Conservation (phyloP, 257 asterid species). For the Primulina eburnea region DNA sequence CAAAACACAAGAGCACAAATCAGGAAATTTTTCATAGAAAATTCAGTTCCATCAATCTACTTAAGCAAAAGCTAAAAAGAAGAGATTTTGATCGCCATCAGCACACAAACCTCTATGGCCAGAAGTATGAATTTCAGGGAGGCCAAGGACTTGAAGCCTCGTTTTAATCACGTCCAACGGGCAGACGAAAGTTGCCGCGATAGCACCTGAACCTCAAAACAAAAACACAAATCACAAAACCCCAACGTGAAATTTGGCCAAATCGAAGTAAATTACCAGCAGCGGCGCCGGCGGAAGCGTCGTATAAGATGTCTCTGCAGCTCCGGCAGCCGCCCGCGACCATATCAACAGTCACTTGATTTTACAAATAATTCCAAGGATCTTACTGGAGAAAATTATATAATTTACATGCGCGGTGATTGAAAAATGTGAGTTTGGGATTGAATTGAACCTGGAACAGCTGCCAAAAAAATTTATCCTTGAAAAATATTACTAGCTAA, state of each 20-base stretch:
- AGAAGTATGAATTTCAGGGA: constrained; percentile 54
- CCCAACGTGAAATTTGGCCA: neutral
- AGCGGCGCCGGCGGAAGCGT: constrained; percentile 92
- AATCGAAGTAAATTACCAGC: constrained; percentile 63
- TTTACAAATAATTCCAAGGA: neutral
- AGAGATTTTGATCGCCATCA: neutral
- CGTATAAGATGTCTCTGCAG: constrained; percentile 49
- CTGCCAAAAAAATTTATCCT: too few relatives aligned
- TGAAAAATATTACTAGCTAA: too few relatives aligned
- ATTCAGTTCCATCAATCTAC: neutral
- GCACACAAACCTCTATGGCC: constrained; percentile 54
- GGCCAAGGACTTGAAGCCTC: constrained; percentile 80
- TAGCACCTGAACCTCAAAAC: constrained; percentile 59
- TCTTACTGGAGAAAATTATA: neutral
- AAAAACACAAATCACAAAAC: constrained; percentile 4
- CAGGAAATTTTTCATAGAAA: neutral
- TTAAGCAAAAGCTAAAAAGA: neutral
- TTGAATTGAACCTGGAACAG: too few relatives aligned
- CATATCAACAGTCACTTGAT: constrained; percentile 3
- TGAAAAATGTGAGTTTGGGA: too few relatives aligned
- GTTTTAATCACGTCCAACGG: constrained; percentile 98
- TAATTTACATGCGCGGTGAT: too few relatives aligned
- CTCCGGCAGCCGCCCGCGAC: constrained; percentile 45
- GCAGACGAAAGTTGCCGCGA: constrained; percentile 88
- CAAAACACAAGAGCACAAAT: neutral